Evolutionary conservation across 805 yeast species (phyloP), one percentile per base, ranked within the genome.

Genomic region (Candida vaughaniae): DNA sequence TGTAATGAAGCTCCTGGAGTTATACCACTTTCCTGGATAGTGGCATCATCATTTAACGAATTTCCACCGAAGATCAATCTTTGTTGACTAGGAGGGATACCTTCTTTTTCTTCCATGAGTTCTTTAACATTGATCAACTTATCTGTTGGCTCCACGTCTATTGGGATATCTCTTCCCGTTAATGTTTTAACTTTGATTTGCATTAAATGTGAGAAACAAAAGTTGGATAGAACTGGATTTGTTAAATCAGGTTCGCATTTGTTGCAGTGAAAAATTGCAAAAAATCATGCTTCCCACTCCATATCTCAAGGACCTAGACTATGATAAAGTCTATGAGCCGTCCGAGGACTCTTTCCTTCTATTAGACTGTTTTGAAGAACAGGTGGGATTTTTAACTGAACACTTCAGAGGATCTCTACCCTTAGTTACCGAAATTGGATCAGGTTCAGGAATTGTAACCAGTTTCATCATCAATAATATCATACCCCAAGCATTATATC

Each of bases 31-130:
- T 73, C 77, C 32, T 71, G 77, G 5, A 88, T 79, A 1, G 93
- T 77, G 51, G 78, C 71, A 16, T 83, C 85, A 56, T 91, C 98
- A 49, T 84, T 83, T 83, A 91, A 75, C 66, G 91, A 97, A 49
- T 87, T 85, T 15, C 99, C 99, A 38, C 85, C 81, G 63, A 77
- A 88, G 52, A 91, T 82, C 47, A 91, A 78, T 49, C 96, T 78
- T 63, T 93, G 99, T 64, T 91, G 99, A 20, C 85, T 80, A 8
- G 98, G 97, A 2, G 98, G 96, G 38, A 91, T 91, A 2, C 98
- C 99, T 59, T 91, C 98, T 52, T 87, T 87, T 55, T 91, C 96
- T 60, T 93, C 98, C 67, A 91, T 78, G 56, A 84, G 77, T 57
- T 91, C 97, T 62, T 91, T 91, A 62, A 91, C 80, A 33, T 83